These are phyloP conservation scores for Excoecaria agallocha DNA, from an alignment of 345 rosid genomes.

Conservation along the genomic window DNA sequence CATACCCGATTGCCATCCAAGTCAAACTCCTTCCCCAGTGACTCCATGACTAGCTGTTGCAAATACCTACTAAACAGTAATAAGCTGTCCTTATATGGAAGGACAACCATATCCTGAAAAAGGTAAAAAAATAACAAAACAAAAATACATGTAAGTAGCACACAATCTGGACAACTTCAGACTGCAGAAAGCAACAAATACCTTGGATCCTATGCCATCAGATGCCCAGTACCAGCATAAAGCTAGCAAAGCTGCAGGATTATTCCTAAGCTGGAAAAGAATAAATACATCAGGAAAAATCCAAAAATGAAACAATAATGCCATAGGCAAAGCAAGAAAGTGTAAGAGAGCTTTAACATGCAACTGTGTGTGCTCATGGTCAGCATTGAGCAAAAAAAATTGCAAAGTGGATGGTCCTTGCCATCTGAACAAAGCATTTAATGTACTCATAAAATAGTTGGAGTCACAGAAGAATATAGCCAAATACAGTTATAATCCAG, in stretches of 20 bases:
- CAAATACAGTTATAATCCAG: neutral
- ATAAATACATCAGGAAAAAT: slow-evolving; percentile 11
- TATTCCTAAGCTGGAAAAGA: slow-evolving; percentile 61
- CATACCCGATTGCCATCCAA: slow-evolving; percentile 90
- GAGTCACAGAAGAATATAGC: neutral
- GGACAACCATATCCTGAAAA: slow-evolving; percentile 93
- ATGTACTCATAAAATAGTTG: neutral
- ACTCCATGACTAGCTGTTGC: slow-evolving; percentile 98
- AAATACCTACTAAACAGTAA: slow-evolving; percentile 87
- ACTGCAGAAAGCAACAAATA: slow-evolving; percentile 21
- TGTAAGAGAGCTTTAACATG: neutral
- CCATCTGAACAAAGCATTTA: neutral
- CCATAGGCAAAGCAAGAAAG: neutral
- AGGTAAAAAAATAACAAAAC: slow-evolving; percentile 12
- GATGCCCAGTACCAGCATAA: slow-evolving; percentile 97
- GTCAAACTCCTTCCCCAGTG: slow-evolving; percentile 97
- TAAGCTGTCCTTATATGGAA: slow-evolving; percentile 96
- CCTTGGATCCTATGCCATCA: slow-evolving; percentile 94
- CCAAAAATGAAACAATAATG: neutral
- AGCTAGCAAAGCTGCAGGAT: slow-evolving; percentile 95
- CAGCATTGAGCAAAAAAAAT: neutral
- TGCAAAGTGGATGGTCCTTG: too few relatives aligned
- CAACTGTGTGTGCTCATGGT: neutral
- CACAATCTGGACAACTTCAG: slow-evolving; percentile 11
- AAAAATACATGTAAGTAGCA: neutral